Base-by-base conservation (phyloP, 176 grass and related monocot species). In the Phoenix roebelenii region DNA sequence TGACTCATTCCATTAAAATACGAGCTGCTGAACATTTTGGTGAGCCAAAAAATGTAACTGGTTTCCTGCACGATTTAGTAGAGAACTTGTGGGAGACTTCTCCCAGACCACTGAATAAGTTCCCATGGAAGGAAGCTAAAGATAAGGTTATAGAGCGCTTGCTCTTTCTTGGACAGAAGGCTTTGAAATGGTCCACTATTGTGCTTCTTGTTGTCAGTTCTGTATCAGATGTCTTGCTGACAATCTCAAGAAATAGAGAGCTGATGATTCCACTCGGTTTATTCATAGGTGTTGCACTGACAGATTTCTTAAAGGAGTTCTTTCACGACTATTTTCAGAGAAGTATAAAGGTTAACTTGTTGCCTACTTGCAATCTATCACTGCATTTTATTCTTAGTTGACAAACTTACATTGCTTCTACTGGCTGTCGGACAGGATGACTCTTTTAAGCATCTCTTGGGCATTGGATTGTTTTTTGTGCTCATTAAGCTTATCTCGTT, bases 41-140 rank as follows among this genome's bases (percentile, higher is more conserved):
- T 19, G 23, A 71, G 5, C 16, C 44, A 20, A 60, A 71, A 16
- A 59, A 51, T 6, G 4, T 16, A 51, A 51, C 55, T 1, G 32
- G 10, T 5, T 20, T 12, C 22, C 51, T 20, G 25, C n/a, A 18
- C 23, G n/a, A 55, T 10, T 73, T 73, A n/a, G n/a, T 19, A 55
- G 16, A 73, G 22, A 55, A 19, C 3, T n/a, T 73, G 20, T 18
- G 14, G 17, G 18, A 61, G 70, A 18, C 18, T 50, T 54, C 50
- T 39, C 70, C 50, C 5, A 55, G 62, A 25, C 15, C 15, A 23
- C 39, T 73, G 26, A 73, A 73, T 63, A 59, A 44, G 6, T 73
- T 63, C 22, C 70, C 70, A 55, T 73, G 70, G 70, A 22, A 63
- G 15, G 59, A 73, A 48, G 70, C 70, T 54, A 73, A 63, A 63